phyloP scores from a whole-genome alignment of 1,284 basidiomycete genomes.

The Ustilago hordei region DNA sequence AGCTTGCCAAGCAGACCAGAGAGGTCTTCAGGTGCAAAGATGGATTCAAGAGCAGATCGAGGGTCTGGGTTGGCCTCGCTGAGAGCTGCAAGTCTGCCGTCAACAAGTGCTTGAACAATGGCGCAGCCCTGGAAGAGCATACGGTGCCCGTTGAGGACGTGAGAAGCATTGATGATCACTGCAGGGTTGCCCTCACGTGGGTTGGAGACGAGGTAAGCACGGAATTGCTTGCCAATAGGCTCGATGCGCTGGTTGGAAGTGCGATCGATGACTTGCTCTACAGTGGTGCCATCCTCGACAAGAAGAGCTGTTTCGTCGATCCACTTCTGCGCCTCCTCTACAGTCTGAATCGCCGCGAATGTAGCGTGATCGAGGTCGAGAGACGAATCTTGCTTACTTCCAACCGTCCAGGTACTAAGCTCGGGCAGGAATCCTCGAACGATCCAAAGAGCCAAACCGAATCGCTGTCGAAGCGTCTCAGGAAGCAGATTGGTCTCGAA shows the following conservation, averaged over 20 bases:
- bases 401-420: slow-evolving; percentile 20
- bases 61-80: slow-evolving; percentile 3
- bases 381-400: background rate
- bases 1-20: slow-evolving; percentile 19
- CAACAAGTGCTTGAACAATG: slow-evolving; percentile 20
- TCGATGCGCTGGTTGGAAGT: slow-evolving; percentile 26
- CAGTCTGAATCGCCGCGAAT: slow-evolving; percentile 23
- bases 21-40: slow-evolving; percentile 29
- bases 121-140: slow-evolving; percentile 12
- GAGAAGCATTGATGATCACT: slow-evolving; percentile 32
- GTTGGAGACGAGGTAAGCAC: slow-evolving; percentile 20
- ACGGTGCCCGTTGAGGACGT: slow-evolving; percentile 36
- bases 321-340: slow-evolving; percentile 34
- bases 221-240: slow-evolving; percentile 33
- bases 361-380: slow-evolving; percentile 26
- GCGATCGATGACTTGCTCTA: slow-evolving; percentile 14
- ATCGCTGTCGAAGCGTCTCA: slow-evolving; percentile 21
- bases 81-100: slow-evolving; percentile 7
- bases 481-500: slow-evolving; percentile 17
- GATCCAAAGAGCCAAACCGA: slow-evolving; percentile 28
- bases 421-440: slow-evolving; percentile 20
- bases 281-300: slow-evolving; percentile 28
- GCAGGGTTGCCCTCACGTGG: slow-evolving; percentile 10
- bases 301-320: slow-evolving; percentile 26
- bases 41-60: slow-evolving; percentile 13